Conservation (phyloP, 2,329 filamentous ascomycete species). For the Fusarium newnesense region DNA sequence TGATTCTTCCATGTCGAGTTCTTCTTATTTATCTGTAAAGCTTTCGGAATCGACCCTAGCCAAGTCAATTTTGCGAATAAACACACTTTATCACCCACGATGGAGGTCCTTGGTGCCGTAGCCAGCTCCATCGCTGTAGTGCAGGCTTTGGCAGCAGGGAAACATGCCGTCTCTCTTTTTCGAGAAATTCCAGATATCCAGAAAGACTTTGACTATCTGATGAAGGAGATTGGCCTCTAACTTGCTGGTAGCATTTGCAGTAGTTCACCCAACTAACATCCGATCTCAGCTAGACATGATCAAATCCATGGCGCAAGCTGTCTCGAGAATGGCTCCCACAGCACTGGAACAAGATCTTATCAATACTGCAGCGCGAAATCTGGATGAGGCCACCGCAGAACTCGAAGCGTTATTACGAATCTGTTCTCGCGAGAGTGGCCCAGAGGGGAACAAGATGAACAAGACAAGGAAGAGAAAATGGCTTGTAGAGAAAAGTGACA, state of each 20-base stretch:
- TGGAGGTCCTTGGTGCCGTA: constrained; percentile 25
- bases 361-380: background rate
- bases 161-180: constrained; percentile 4
- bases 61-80: background rate
- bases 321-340: background rate
- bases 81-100: background rate
- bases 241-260: fast-evolving
- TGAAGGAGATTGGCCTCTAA: background rate
- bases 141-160: constrained; percentile 15
- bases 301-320: background rate
- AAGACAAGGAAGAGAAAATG: constrained; percentile 16
- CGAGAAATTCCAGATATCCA: constrained; percentile 19
- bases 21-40: background rate
- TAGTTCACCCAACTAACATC: background rate
- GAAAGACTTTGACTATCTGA: constrained; percentile 12
- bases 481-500: constrained; percentile 2
- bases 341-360: background rate
- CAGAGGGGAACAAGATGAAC: background rate
- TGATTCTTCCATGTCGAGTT: background rate
- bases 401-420: background rate
- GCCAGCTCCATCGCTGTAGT: constrained; percentile 24
- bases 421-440: background rate
- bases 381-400: background rate
- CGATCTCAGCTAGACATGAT: background rate
- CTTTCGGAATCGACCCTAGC: fast-evolving